These are phyloP conservation scores for Cadophora sp. DNA, from an alignment of 2,329 filamentous ascomycete genomes.

Conservation along the genomic window DNA sequence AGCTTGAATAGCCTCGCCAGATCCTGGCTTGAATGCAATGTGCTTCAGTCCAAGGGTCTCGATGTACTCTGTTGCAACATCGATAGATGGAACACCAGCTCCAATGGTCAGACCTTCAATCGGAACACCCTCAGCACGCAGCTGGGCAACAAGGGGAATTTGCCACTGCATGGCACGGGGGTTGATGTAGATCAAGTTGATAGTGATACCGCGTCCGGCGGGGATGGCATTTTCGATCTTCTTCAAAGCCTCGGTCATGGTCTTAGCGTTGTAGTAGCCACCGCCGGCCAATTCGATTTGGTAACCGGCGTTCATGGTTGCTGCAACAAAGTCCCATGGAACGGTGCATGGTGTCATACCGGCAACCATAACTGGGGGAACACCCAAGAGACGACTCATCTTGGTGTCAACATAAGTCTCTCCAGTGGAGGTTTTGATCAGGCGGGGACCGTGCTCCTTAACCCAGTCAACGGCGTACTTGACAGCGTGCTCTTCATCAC, in stretches of 20 bases:
- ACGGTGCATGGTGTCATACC: constrained; percentile 94
- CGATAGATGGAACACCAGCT: constrained; percentile 90
- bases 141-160: constrained; percentile 80
- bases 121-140: constrained; percentile 84
- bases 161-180: constrained; percentile 92
- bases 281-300: constrained; percentile 90
- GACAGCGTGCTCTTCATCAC: constrained; percentile 92
- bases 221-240: constrained; percentile 88
- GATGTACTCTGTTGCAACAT: constrained; percentile 93
- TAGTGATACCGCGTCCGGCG: constrained; percentile 83
- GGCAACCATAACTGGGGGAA: constrained; percentile 88
- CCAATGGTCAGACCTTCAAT: constrained; percentile 94
- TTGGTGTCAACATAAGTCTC: constrained; percentile 96
- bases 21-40: constrained; percentile 93
- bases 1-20: constrained; percentile 83
- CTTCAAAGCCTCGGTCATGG: constrained; percentile 80
- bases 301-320: constrained; percentile 95
- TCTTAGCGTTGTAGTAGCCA: constrained; percentile 84
- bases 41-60: constrained; percentile 91
- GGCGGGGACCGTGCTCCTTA: constrained; percentile 91
- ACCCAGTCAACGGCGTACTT: constrained; percentile 98
- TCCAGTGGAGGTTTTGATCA: constrained; percentile 88
- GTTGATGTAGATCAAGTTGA: constrained; percentile 92
- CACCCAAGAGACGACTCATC: constrained; percentile 85
- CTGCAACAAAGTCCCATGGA: constrained; percentile 88